A percentile compares a stretch with the other conserved stretches of the same genome.
These are phyloP conservation scores for Eustoma russellianum DNA, from an alignment of 257 asterid species.

Conservation along the genomic window DNA sequence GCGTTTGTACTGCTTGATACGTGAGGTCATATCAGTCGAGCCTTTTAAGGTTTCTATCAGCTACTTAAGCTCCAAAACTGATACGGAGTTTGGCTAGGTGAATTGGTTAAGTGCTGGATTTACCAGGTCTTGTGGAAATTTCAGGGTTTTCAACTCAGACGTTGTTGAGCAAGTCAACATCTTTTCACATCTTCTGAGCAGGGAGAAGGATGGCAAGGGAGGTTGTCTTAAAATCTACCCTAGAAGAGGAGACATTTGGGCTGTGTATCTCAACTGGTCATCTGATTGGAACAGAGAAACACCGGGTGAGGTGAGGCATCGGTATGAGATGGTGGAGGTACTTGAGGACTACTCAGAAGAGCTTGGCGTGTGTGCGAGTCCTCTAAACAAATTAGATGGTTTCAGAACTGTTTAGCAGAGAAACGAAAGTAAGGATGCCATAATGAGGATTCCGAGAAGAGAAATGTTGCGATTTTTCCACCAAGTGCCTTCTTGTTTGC, in stretches of 20 bases:
- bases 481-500: slow-evolving; percentile 85
- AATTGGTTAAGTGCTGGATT: slow-evolving; percentile 87
- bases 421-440: slow-evolving; percentile 31
- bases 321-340: slow-evolving; percentile 93
- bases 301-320: slow-evolving; percentile 75
- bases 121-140: slow-evolving; percentile 90
- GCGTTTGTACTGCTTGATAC: slow-evolving; percentile 87
- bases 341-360: slow-evolving; percentile 86
- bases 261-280: slow-evolving; percentile 88
- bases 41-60: slow-evolving; percentile 82
- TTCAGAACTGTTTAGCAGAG: slow-evolving; percentile 81
- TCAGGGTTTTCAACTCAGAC: slow-evolving; percentile 74
- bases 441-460: slow-evolving; percentile 64
- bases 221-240: slow-evolving; percentile 91
- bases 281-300: slow-evolving; percentile 75
- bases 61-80: slow-evolving; percentile 81
- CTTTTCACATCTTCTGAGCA: slow-evolving; percentile 78
- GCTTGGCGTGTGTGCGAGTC: slow-evolving; percentile 68
- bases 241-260: slow-evolving; percentile 86
- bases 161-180: slow-evolving; percentile 80
- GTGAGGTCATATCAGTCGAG: slow-evolving; percentile 63
- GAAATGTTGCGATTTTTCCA: slow-evolving; percentile 95
- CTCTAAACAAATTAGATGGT: slow-evolving; percentile 55
- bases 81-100: slow-evolving; percentile 76
- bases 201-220: slow-evolving; percentile 91